These are phyloP conservation scores for Eucalyptus curtisii DNA, from an alignment of 345 rosid species.

Conservation along the genomic window DNA sequence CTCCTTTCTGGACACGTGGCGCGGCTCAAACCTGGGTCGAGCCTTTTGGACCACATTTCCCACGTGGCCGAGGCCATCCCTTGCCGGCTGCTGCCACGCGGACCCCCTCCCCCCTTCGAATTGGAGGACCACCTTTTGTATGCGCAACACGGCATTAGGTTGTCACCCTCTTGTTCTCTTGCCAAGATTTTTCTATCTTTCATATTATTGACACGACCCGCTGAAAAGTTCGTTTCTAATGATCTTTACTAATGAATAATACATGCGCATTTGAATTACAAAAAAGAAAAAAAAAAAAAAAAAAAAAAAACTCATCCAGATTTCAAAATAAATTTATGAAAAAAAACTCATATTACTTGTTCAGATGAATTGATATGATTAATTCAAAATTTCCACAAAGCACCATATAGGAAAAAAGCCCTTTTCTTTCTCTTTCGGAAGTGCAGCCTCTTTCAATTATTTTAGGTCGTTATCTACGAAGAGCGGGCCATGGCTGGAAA, in stretches of 20 bases:
- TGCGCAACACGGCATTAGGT: neutral
- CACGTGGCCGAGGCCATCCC: conserved; percentile 34
- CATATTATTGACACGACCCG: neutral
- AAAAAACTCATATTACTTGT: neutral
- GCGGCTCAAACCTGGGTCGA: neutral
- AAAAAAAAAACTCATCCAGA: neutral
- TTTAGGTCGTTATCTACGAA: conserved; percentile 22
- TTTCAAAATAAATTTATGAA: neutral
- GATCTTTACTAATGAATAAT: neutral
- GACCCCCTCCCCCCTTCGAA: conserved; percentile 1
- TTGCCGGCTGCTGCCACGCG: conserved; percentile 37
- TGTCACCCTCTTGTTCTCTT: neutral
- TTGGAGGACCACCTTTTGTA: conserved; percentile 20
- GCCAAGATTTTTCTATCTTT: neutral
- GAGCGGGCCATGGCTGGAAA: conserved; percentile 10
- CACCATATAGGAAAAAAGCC: neutral
- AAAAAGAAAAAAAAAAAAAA: neutral
- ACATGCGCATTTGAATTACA: neutral
- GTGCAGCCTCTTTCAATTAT: conserved; percentile 12
- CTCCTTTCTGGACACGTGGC: conserved; percentile 2
- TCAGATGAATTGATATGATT: neutral
- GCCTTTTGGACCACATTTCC: conserved; percentile 31
- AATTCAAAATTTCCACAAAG: neutral
- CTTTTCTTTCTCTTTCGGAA: neutral
- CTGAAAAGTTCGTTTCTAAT: neutral